phyloP scores from a whole-genome alignment of 2,329 filamentous ascomycete genomes.

The Spiromastix sp. region DNA sequence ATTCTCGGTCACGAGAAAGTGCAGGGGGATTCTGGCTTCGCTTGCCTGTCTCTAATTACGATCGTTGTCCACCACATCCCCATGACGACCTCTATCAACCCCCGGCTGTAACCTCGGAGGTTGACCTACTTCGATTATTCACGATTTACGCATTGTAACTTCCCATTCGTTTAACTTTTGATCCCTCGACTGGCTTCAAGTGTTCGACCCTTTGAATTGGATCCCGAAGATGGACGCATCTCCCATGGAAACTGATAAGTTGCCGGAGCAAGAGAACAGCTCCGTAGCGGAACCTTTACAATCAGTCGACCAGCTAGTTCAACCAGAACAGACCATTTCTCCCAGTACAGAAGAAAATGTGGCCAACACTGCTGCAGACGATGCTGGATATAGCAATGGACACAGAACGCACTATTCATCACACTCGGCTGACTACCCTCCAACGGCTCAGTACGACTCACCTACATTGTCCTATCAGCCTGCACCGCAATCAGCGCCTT shows the following conservation, averaged over 20 bases:
- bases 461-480: slow-evolving; percentile 33
- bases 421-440: slow-evolving; percentile 32
- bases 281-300: neutral
- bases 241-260: slow-evolving; percentile 7
- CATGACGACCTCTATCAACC: too few relatives aligned
- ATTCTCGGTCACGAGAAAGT: too few relatives aligned
- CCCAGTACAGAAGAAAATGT: slow-evolving; percentile 29
- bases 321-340: slow-evolving; percentile 19
- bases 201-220: too few relatives aligned
- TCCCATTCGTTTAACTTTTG: too few relatives aligned
- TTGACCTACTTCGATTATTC: too few relatives aligned
- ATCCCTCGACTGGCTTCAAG: too few relatives aligned
- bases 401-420: slow-evolving; percentile 40
- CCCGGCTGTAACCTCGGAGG: too few relatives aligned
- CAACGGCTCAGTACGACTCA: slow-evolving; percentile 30
- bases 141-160: too few relatives aligned
- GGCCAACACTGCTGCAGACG: slow-evolving; percentile 15
- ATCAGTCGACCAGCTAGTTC: slow-evolving; percentile 13
- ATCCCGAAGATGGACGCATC: slow-evolving; percentile 10
- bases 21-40: too few relatives aligned
- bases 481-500: slow-evolving; percentile 20
- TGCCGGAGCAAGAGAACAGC: slow-evolving; percentile 7
- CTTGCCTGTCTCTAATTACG: too few relatives aligned
- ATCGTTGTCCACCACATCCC: too few relatives aligned
- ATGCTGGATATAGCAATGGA: slow-evolving; percentile 34